Conservation (phyloP, 495 filamentous ascomycete genomes). For the Neurospora sp. region DNA sequence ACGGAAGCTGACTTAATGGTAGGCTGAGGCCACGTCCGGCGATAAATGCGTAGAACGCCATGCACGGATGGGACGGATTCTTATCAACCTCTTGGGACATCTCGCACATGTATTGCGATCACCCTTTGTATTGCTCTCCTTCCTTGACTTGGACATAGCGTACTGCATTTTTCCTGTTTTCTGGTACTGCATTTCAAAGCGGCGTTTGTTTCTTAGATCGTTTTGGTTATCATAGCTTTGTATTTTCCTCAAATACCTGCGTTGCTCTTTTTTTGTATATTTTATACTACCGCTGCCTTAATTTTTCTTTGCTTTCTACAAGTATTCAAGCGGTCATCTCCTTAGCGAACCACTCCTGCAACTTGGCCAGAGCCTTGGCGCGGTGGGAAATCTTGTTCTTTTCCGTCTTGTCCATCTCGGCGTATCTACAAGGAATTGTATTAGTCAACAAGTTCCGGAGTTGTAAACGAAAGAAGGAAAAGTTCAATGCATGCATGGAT, state of each 20-base stretch:
- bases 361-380: conserved; percentile 69
- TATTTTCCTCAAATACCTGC: background rate
- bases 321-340: conserved; percentile 19
- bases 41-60: background rate
- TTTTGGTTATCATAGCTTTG: background rate
- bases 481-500: background rate
- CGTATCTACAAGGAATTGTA: conserved; percentile 41
- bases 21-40: background rate
- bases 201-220: background rate
- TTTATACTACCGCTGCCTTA: background rate
- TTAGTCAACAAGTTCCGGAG: conserved; percentile 1
- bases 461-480: background rate
- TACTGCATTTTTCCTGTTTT: background rate
- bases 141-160: background rate
- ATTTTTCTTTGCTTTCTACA: background rate
- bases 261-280: background rate
- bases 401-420: conserved; percentile 85
- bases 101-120: background rate
- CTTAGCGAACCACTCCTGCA: conserved; percentile 71
- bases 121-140: background rate
- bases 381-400: conserved; percentile 96
- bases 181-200: background rate
- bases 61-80: background rate
- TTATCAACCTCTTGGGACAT: background rate
- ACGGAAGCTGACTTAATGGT: background rate